These are phyloP conservation scores for Pseudofabraea citricarpa DNA, from an alignment of 2,329 filamentous ascomycete species.

Conservation along the genomic window DNA sequence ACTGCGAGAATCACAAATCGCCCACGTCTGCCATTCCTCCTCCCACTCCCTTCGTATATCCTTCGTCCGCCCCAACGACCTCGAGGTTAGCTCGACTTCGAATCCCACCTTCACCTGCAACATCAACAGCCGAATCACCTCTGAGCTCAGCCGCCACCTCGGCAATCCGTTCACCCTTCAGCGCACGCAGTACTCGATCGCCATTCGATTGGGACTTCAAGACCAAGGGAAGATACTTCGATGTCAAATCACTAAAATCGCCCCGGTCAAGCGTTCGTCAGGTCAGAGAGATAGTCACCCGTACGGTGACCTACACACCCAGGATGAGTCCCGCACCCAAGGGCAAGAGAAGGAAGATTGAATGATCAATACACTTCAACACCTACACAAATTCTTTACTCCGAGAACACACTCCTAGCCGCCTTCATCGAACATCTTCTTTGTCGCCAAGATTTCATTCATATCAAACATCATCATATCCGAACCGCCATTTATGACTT, in stretches of 20 bases:
- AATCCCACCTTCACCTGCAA: constrained; percentile 70
- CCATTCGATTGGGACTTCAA: constrained; percentile 77
- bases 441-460: constrained; percentile 1
- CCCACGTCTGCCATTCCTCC: constrained; percentile 56
- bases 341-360: constrained; percentile 81
- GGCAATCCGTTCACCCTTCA: constrained; percentile 64
- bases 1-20: constrained; percentile 46
- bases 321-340: constrained; percentile 85
- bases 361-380: constrained; percentile 28
- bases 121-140: constrained; percentile 65
- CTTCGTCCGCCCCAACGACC: constrained; percentile 54
- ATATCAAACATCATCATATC: constrained; percentile 1
- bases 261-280: constrained; percentile 60
- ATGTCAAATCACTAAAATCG: constrained; percentile 49
- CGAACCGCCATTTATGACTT: constrained; percentile 18
- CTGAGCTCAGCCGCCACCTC: constrained; percentile 49
- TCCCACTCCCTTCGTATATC: constrained; percentile 52
- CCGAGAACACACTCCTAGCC: neutral
- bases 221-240: constrained; percentile 60
- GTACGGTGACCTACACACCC: constrained; percentile 86
- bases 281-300: constrained; percentile 87
- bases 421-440: constrained; percentile 8
- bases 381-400: neutral
- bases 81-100: constrained; percentile 57
- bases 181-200: constrained; percentile 56